Percentiles rank a stretch among this genome's conserved stretches.
phyloP scores from a whole-genome alignment of 768 basidiomycete species.

The Tricholoma bakamatsutake region DNA sequence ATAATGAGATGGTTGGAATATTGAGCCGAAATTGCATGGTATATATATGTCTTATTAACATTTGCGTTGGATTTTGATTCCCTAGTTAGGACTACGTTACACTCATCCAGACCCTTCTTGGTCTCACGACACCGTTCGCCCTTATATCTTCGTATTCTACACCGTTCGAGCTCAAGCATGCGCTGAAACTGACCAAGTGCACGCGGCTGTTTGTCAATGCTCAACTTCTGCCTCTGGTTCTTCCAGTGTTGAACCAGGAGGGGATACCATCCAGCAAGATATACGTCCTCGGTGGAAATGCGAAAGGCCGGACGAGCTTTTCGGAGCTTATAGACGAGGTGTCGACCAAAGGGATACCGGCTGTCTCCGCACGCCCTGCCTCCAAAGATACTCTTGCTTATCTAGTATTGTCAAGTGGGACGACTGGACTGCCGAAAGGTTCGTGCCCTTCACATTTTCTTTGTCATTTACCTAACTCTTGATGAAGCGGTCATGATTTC shows the following conservation, averaged over 20 bases:
- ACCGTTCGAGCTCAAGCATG: slow-evolving; percentile 47
- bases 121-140: slow-evolving; percentile 45
- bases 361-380: slow-evolving; percentile 6
- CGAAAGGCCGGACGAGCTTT: slow-evolving; percentile 36
- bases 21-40: slow-evolving; percentile 68
- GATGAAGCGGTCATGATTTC: slow-evolving; percentile 62
- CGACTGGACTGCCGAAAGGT: slow-evolving; percentile 21
- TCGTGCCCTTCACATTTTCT: neutral
- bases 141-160: slow-evolving; percentile 53
- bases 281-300: slow-evolving; percentile 40
- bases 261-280: slow-evolving; percentile 35
- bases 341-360: slow-evolving; percentile 12
- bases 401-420: slow-evolving; percentile 20
- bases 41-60: slow-evolving; percentile 15
- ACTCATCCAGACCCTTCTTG: slow-evolving; percentile 43
- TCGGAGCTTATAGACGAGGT: slow-evolving; percentile 33
- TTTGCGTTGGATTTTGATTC: neutral
- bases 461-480: neutral
- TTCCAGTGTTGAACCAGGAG: slow-evolving; percentile 30
- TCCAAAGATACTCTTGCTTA: slow-evolving; percentile 18
- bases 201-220: slow-evolving; percentile 53
- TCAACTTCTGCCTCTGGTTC: slow-evolving; percentile 33
- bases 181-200: slow-evolving; percentile 39
- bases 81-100: slow-evolving; percentile 44
- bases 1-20: slow-evolving; percentile 58